These are phyloP conservation scores for Linnemannia schmuckeri DNA, from an alignment of 192 early-diverging fungal species.

Conservation along the genomic window DNA sequence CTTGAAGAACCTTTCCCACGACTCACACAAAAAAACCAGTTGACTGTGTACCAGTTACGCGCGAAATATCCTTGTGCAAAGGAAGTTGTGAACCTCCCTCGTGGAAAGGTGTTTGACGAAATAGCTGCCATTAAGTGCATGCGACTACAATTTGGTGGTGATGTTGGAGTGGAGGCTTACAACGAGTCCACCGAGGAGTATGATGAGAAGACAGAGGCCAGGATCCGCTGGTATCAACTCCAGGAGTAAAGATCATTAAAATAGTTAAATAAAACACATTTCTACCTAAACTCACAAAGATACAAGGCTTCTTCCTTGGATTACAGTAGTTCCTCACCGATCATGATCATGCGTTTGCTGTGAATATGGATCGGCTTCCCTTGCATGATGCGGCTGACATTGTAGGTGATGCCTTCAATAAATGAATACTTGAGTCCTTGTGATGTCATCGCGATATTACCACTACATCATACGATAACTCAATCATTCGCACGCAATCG, in stretches of 20 bases:
- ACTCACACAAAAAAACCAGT: too few relatives aligned
- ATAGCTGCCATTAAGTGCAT: too few relatives aligned
- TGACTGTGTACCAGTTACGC: too few relatives aligned
- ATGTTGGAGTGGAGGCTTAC: too few relatives aligned
- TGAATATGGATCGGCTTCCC: neutral
- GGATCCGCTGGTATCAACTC: constrained; percentile 27
- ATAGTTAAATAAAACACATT: too few relatives aligned
- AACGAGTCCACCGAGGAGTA: too few relatives aligned
- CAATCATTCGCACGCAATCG: too few relatives aligned
- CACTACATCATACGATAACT: neutral
- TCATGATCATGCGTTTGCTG: constrained; percentile 9
- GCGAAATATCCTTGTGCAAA: too few relatives aligned
- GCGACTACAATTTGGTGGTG: too few relatives aligned
- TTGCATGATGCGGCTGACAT: constrained; percentile 17
- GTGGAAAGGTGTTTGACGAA: neutral
- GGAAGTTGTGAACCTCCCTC: too few relatives aligned
- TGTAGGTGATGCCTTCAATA: constrained; percentile 11
- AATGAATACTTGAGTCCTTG: constrained; percentile 13
- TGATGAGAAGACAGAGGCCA: neutral
- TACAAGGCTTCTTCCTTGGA: constrained; percentile 3
- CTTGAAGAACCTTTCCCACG: too few relatives aligned
- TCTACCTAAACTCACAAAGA: neutral
- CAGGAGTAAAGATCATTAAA: too few relatives aligned
- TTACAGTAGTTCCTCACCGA: neutral
- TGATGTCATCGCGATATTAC: constrained; percentile 16